Evolutionary conservation across 768 basidiomycete genomes (phyloP), one percentile per base, ranked within the genome.

Genomic region (Trametes villosa): DNA sequence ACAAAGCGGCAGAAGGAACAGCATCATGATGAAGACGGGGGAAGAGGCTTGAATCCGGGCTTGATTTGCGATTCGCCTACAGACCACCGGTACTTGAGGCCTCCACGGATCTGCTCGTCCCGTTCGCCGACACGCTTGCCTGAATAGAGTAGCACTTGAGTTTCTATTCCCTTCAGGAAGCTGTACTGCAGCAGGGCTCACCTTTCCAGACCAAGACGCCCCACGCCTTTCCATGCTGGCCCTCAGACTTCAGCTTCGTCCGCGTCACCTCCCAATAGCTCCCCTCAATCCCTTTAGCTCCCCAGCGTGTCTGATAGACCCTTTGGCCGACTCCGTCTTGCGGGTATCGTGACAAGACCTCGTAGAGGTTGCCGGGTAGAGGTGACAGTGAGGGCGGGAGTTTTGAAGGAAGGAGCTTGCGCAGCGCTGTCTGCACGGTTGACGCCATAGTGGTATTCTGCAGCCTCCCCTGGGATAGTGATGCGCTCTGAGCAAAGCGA

Each of bases 171-270:
- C 41, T 27, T 4, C 31, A 20, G 46, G 22, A 13, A 2, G 18
- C 27, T 3, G 42, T 11, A 18, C 9, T 9, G n/a, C n/a, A 11
- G n/a, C 12, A 18, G 22, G 0, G 75, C 85, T 59, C 53, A 92
- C 92, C 91, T 77, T 81, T 85, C 91, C 92, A 94, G 56, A 86
- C 80, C 5, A 94, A 75, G 60, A 79, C 77, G 8, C 92, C 92
- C 93, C 93, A 94, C 18, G 84, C 92, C 72, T 87, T 92, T 2
- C 92, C 92, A 66, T 92, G 89, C 27, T 73, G 78, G 27, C 91
- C 91, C 64, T 86, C 86, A 42, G 78, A 77, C 73, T 93, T 94
- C 70, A 93, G 84, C 62, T 78, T 76, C 31, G 89, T 81, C 68
- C 82, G 79, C 4, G 91, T 92, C 41, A 94, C 81, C 34, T 83